These are phyloP conservation scores for Corymbia maculata DNA, from an alignment of 345 rosid genomes.

Conservation along the genomic window DNA sequence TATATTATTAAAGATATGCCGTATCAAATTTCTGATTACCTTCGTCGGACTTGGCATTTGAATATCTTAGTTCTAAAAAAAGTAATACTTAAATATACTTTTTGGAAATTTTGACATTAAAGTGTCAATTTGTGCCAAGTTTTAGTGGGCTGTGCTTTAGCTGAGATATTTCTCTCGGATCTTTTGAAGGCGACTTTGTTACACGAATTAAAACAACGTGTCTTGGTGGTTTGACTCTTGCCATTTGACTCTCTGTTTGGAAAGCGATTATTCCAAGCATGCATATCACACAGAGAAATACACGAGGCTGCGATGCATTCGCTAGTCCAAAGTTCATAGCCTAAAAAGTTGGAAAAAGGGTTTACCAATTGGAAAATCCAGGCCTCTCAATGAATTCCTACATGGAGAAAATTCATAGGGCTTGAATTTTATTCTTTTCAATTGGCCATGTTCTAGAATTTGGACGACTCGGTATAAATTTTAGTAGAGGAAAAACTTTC, in stretches of 20 bases:
- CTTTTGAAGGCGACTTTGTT: background rate
- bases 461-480: background rate
- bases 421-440: background rate
- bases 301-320: background rate
- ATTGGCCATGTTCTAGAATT: background rate
- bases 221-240: background rate
- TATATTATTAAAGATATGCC: too few relatives aligned
- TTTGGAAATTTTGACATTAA: too few relatives aligned
- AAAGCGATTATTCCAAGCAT: background rate
- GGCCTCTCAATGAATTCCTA: background rate
- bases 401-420: background rate
- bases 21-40: too few relatives aligned
- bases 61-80: too few relatives aligned
- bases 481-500: too few relatives aligned
- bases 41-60: too few relatives aligned
- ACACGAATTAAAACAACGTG: background rate
- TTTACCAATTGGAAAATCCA: background rate
- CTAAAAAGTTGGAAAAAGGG: background rate
- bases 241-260: background rate
- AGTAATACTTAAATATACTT: too few relatives aligned
- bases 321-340: background rate
- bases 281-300: background rate
- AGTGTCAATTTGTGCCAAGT: too few relatives aligned
- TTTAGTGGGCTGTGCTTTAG: too few relatives aligned
- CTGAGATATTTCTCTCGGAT: background rate